Conservation (phyloP, 225 moss, liverwort and hornwort genomes). For the Lunularia cruciata region DNA sequence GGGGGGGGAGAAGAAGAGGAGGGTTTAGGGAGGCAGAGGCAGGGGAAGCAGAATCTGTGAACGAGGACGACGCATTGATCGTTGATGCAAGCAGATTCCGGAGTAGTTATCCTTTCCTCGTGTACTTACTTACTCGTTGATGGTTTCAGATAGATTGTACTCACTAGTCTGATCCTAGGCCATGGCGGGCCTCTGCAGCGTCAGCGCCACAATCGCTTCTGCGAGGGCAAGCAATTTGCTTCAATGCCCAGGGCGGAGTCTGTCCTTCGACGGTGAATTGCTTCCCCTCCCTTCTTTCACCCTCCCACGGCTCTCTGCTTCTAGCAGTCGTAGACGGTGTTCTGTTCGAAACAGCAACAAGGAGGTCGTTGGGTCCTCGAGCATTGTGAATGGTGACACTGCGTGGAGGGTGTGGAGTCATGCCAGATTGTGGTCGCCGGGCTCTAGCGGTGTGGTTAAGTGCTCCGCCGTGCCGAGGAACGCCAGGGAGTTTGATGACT, state of each 20-base stretch:
- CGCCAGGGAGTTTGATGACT: conserved; percentile 72
- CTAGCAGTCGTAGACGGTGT: background rate
- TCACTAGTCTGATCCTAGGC: conserved; percentile 17
- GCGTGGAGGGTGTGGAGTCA: background rate
- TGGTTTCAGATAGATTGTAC: too few relatives aligned
- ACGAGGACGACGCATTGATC: too few relatives aligned
- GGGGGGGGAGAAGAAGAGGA: too few relatives aligned
- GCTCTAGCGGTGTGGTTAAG: background rate
- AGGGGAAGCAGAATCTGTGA: too few relatives aligned
- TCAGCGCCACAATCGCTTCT: too few relatives aligned
- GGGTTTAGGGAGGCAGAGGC: too few relatives aligned
- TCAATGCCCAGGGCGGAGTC: too few relatives aligned
- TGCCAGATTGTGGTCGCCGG: background rate
- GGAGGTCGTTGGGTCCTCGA: too few relatives aligned
- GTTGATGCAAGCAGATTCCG: too few relatives aligned
- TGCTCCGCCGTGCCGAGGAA: conserved; percentile 52
- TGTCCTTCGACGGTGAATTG: too few relatives aligned
- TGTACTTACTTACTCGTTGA: background rate
- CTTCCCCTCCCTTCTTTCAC: background rate
- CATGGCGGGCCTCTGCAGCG: conserved; percentile 12
- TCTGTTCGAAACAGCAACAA: background rate
- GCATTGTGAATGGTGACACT: background rate
- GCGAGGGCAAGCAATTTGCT: too few relatives aligned
- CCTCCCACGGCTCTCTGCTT: background rate
- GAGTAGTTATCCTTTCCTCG: background rate